phyloP scores from a whole-genome alignment of 202 grass and related monocot species.

The Brachypodium distachyon region DNA sequence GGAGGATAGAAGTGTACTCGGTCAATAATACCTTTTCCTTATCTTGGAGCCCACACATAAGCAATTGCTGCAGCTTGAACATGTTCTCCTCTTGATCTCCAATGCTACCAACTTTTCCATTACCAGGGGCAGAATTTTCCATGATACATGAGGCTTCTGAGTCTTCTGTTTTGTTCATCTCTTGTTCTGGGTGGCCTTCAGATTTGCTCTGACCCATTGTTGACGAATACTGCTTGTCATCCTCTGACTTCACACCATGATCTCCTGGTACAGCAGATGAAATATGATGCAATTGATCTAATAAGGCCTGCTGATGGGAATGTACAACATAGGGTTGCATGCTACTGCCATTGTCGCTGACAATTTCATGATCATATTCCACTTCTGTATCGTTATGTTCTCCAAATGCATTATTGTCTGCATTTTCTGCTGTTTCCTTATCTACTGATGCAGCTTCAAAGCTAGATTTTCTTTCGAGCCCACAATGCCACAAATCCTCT shows the following conservation, averaged over 20 bases:
- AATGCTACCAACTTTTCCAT: not conserved
- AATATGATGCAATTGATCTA: slow-evolving; percentile 12
- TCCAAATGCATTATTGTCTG: not conserved
- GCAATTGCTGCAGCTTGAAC: slow-evolving; percentile 37
- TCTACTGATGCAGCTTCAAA: not conserved
- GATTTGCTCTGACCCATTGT: not conserved
- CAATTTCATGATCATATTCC: not conserved
- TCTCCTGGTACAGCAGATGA: not conserved
- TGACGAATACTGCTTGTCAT: slow-evolving; percentile 6
- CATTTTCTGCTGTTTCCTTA: slow-evolving; percentile 7
- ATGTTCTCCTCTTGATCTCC: slow-evolving; percentile 27
- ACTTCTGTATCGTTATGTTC: not conserved
- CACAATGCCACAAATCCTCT: slow-evolving; percentile 3
- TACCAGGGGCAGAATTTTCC: not conserved
- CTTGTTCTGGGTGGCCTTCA: not conserved
- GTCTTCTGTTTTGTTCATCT: not conserved
- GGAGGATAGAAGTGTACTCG: slow-evolving; percentile 53
- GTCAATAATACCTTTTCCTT: slow-evolving; percentile 49
- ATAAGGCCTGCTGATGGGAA: not conserved
- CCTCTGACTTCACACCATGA: not conserved
- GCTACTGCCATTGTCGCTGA: not conserved
- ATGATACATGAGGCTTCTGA: slow-evolving; percentile 1
- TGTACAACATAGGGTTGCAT: not conserved
- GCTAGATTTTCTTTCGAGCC: slow-evolving; percentile 15
- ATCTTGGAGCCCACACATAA: slow-evolving; percentile 44